phyloP scores from a whole-genome alignment of 2,329 filamentous ascomycete species.

The Sporothrix luriei region DNA sequence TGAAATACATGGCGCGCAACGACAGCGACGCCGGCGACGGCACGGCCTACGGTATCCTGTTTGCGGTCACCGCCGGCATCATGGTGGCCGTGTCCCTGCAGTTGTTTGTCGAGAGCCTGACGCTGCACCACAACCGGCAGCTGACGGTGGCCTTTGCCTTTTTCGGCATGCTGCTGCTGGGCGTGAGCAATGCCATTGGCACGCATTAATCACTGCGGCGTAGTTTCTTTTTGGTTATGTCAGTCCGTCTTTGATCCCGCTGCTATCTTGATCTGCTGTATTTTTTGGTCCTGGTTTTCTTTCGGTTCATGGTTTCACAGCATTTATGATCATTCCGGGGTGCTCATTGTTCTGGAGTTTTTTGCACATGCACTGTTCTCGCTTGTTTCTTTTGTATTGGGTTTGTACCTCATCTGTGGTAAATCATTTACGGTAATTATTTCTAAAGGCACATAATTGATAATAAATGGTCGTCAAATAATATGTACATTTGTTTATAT shows the following conservation, averaged over 20 bases:
- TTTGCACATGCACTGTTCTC: background rate
- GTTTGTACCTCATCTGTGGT: background rate
- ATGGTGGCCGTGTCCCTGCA: conserved; percentile 93
- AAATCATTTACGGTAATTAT: background rate
- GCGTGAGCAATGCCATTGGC: conserved; percentile 82
- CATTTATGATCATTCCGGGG: conserved; percentile 2
- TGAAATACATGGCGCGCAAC: conserved; percentile 65
- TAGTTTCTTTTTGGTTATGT: background rate
- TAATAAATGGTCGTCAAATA: background rate
- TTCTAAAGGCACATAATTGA: background rate
- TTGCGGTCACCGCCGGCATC: conserved; percentile 86
- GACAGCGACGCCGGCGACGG: conserved; percentile 57
- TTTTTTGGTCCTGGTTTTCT: background rate
- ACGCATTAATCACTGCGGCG: conserved; percentile 44
- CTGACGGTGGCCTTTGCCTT: conserved; percentile 81
- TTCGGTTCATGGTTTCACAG: background rate
- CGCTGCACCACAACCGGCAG: conserved; percentile 75
- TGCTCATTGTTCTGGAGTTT: background rate
- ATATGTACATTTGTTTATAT: background rate
- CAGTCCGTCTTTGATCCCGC: background rate
- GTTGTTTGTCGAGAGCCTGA: conserved; percentile 82
- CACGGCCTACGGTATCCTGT: conserved; percentile 77
- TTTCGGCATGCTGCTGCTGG: conserved; percentile 83
- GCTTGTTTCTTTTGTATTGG: background rate
- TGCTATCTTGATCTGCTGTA: background rate